phyloP scores from a whole-genome alignment of 371 early-diverging fungal species.

The Mortierella sp. region DNA sequence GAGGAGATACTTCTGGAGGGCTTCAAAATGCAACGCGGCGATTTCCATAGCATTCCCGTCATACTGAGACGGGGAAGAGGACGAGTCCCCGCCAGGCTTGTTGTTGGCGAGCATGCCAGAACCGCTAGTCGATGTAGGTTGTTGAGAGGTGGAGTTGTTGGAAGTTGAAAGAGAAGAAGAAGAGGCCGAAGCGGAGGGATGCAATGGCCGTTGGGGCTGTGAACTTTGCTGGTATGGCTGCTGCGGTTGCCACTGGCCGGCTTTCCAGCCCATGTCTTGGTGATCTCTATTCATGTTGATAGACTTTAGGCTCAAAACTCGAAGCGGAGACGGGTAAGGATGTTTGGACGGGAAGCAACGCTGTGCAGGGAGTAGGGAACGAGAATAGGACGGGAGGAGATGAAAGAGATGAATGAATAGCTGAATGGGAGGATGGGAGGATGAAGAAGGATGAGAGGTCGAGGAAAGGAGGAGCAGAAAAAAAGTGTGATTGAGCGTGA shows the following conservation, averaged over 20 bases:
- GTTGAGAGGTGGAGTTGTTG: slow-evolving; percentile 38
- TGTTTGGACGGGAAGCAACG: background rate
- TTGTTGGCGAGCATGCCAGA: slow-evolving; percentile 45
- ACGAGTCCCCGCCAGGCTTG: slow-evolving; percentile 7
- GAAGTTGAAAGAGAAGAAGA: slow-evolving; percentile 21
- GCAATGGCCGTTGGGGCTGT: slow-evolving; percentile 31
- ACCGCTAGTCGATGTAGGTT: slow-evolving; percentile 34
- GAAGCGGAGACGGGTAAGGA: background rate
- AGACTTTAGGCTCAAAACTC: too few relatives aligned
- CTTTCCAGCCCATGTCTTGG: slow-evolving; percentile 7
- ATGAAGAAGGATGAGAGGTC: background rate
- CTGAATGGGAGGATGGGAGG: background rate
- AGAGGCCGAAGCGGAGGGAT: slow-evolving; percentile 25
- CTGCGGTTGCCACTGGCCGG: slow-evolving; percentile 47
- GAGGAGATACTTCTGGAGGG: slow-evolving; percentile 52
- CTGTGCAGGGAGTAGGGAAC: background rate
- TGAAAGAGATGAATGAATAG: background rate
- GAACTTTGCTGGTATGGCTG: slow-evolving; percentile 16
- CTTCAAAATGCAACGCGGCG: slow-evolving; percentile 52
- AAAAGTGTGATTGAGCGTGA: background rate
- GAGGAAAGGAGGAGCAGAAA: background rate
- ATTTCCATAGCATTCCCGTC: slow-evolving; percentile 53
- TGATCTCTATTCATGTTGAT: slow-evolving; percentile 30
- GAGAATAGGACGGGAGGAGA: slow-evolving; percentile 3
- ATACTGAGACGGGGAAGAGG: slow-evolving; percentile 7